Percentiles rank a stretch among this genome's conserved stretches.
Conservation (phyloP, 208 protist genomes). For the Wallacemonas rigidus region DNA sequence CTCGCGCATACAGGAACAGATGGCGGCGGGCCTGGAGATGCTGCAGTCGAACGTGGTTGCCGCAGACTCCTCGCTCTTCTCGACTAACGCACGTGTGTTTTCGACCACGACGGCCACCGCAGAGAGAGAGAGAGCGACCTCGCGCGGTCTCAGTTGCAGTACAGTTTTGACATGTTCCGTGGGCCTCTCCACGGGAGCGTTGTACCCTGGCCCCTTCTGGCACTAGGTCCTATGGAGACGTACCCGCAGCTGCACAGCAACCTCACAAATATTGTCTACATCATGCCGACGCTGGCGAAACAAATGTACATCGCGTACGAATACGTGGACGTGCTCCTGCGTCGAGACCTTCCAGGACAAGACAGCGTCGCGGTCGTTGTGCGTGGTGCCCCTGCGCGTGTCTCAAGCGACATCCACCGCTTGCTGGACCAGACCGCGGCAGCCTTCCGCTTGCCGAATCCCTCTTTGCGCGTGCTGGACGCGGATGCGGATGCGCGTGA, state of each 20-base stretch:
- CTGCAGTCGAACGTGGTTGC: not conserved
- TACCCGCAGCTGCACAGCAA: not conserved
- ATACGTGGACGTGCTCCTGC: conserved; percentile 9
- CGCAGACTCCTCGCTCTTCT: not conserved
- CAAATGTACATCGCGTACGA: conserved; percentile 34
- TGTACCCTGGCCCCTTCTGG: not conserved
- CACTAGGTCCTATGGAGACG: not conserved
- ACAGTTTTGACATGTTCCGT: conserved; percentile 6
- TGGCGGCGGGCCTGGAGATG: not conserved
- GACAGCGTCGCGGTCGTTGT: not conserved
- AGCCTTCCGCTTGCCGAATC: not conserved
- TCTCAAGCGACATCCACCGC: not conserved
- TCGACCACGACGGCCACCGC: conserved; percentile 1
- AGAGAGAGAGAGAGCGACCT: not conserved
- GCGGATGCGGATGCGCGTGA: not conserved
- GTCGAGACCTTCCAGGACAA: not conserved
- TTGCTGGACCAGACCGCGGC: conserved; percentile 7
- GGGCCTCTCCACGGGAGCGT: not conserved
- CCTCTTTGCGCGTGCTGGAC: conserved; percentile 8
- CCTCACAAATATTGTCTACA: conserved; percentile 25
- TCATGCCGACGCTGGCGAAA: conserved; percentile 37
- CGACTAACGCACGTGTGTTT: not conserved
- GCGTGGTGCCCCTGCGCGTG: not conserved
- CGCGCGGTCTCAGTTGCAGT: not conserved
- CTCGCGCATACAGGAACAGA: not conserved